Evolutionary conservation across 768 basidiomycete genomes (phyloP), one percentile per base, ranked within the genome.

Genomic region (Lentinus tigrinus): DNA sequence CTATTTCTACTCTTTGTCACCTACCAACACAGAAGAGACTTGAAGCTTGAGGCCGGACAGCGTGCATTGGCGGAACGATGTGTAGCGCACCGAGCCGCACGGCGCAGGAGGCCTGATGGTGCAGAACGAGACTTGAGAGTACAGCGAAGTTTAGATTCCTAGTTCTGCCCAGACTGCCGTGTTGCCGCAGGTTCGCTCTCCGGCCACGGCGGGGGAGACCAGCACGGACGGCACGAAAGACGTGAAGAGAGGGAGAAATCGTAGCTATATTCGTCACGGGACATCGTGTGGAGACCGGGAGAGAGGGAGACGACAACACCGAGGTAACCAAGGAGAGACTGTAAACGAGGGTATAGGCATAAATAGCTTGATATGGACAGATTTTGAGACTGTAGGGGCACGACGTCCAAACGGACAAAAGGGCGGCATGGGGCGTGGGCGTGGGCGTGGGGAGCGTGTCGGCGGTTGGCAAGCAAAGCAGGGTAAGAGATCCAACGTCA

Each of bases 361-460:
- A 58, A 63, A 65, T 57, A 62, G 54, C 38, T 59, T 55, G 63
- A 52, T 47, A 48, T 48, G 49, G 46, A 46, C 48, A 58, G 24
- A 34, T 54, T 52, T 58, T 61, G 54, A 40, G 57, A 47, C 42
- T 40, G 47, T 52, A 47, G 26, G 43, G 16, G 21, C 17, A 21
- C 8, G 7, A n/a, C 3, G 40, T 31, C 31, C 31, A 31, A 31
- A 31, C 11, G 11, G 31, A 31, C 31, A 31, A 7, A 11, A 31
- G 31, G 31, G 6, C 31, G 31, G 31, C 31, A 31, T 31, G 1
- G 40, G 1, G 17, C 21, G 40, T 42, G 40, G 21, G 9, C 38
- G n/a, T n/a, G 38, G 3, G 40, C 43, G 43, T 26, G 40, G 47
- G 19, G 8, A 44, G 13, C 26, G 19, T 10, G 21, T 16, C n/a